A percentile compares a stretch with the other conserved stretches of the same genome.
phyloP scores from a whole-genome alignment of 371 early-diverging fungal species.

The Mucor saturninus region DNA sequence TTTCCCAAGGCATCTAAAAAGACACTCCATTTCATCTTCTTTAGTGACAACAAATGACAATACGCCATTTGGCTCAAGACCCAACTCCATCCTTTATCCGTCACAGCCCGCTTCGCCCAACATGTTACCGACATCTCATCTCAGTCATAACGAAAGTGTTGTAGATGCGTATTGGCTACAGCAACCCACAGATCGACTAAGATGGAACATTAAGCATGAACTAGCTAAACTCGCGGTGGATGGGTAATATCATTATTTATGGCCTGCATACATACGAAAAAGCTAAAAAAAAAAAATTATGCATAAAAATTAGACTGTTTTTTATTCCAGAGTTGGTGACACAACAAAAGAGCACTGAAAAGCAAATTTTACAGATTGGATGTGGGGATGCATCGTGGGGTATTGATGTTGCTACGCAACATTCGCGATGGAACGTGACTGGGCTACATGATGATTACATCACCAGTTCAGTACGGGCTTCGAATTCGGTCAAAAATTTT shows the following conservation, averaged over 20 bases:
- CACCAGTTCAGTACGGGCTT: slow-evolving; percentile 16
- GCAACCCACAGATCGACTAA: slow-evolving; percentile 11
- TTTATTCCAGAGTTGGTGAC: slow-evolving; percentile 34
- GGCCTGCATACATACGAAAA: slow-evolving; percentile 5
- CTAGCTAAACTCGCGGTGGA: slow-evolving; percentile 43
- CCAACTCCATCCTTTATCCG: slow-evolving; percentile 31
- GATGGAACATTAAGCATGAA: slow-evolving; percentile 46
- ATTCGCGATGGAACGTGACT: slow-evolving; percentile 42
- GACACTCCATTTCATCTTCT: slow-evolving; percentile 38
- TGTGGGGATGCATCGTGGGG: slow-evolving; percentile 51
- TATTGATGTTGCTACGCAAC: slow-evolving; percentile 36
- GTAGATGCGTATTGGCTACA: slow-evolving; percentile 29
- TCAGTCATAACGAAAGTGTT: slow-evolving; percentile 23
- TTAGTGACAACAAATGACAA: slow-evolving; percentile 15
- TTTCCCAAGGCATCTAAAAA: slow-evolving; percentile 19
- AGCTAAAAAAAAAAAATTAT: not conserved
- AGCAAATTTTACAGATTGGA: slow-evolving; percentile 45
- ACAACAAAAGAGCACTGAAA: slow-evolving; percentile 25
- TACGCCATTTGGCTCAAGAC: slow-evolving; percentile 31
- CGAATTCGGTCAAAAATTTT: slow-evolving; percentile 31
- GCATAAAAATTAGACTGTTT: slow-evolving; percentile 30
- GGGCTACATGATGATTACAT: slow-evolving; percentile 34
- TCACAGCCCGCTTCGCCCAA: slow-evolving; percentile 44
- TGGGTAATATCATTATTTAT: slow-evolving; percentile 31
- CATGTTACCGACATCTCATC: slow-evolving; percentile 7